A percentile compares a stretch with the other conserved stretches of the same genome.
Conservation (phyloP, 2,329 filamentous ascomycete species). For the Allantophomopsis lycopodina region DNA sequence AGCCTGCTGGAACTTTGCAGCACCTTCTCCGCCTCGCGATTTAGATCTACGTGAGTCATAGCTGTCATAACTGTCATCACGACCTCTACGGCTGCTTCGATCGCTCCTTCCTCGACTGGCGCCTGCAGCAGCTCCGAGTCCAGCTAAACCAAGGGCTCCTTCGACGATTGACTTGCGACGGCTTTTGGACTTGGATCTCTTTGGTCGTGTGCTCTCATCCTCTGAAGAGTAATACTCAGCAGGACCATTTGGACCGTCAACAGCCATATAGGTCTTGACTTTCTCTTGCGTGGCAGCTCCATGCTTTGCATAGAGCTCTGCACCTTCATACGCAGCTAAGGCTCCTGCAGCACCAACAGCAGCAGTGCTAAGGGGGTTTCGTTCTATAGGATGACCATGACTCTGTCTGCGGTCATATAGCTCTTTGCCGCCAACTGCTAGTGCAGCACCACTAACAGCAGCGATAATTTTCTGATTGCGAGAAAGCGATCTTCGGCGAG, state of each 20-base stretch:
- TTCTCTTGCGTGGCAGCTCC: slow-evolving; percentile 23
- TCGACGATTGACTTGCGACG: slow-evolving; percentile 52
- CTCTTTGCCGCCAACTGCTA: slow-evolving; percentile 54
- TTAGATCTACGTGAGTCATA: slow-evolving; percentile 26
- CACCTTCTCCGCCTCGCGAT: slow-evolving; percentile 35
- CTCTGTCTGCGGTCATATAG: slow-evolving; percentile 48
- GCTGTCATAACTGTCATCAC: slow-evolving; percentile 22
- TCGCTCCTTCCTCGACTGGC: slow-evolving; percentile 34
- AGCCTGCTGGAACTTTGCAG: slow-evolving; percentile 64
- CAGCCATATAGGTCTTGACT: slow-evolving; percentile 36
- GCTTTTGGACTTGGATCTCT: slow-evolving; percentile 33
- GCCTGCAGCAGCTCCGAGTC: slow-evolving; percentile 47
- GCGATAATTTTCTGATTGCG: slow-evolving; percentile 55
- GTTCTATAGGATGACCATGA: slow-evolving; percentile 30
- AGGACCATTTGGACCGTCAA: slow-evolving; percentile 38
- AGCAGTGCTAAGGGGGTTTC: slow-evolving; percentile 44
- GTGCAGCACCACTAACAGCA: slow-evolving; percentile 48
- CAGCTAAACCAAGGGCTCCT: slow-evolving; percentile 46
- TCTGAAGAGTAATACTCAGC: slow-evolving; percentile 38
- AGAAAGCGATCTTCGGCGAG: slow-evolving; percentile 35
- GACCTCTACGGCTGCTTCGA: slow-evolving; percentile 21
- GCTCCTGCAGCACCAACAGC: slow-evolving; percentile 51
- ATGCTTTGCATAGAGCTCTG: slow-evolving; percentile 48
- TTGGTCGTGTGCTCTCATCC: slow-evolving; percentile 36
- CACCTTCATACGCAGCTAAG: slow-evolving; percentile 48